A percentile compares a stretch with the other conserved stretches of the same genome.
phyloP scores from a whole-genome alignment of 1,284 basidiomycete genomes.

The Ceratobasidium sp. region DNA sequence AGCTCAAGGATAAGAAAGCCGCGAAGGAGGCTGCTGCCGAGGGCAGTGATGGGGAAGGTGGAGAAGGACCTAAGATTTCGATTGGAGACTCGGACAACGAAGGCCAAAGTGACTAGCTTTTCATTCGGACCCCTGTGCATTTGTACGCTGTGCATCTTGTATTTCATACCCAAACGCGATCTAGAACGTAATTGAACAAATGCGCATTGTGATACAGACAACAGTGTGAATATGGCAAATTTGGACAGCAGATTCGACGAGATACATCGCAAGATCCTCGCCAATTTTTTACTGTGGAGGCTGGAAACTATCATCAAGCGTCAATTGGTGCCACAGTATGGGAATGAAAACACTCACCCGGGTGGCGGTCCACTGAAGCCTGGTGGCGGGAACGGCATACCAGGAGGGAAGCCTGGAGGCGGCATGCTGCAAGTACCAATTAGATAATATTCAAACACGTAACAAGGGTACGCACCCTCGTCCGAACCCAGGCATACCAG shows the following conservation, averaged over 20 bases:
- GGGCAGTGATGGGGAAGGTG: constrained; percentile 55
- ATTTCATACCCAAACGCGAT: background rate
- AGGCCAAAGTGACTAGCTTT: constrained; percentile 1
- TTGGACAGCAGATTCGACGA: background rate
- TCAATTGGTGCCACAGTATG: background rate
- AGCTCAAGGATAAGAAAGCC: constrained; percentile 54
- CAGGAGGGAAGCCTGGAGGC: constrained; percentile 32
- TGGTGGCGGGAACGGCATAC: constrained; percentile 36
- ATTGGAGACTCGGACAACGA: constrained; percentile 27
- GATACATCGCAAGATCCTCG: background rate
- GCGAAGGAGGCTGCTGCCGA: constrained; percentile 63
- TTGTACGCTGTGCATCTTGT: constrained; percentile 5
- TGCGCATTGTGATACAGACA: constrained; percentile 26
- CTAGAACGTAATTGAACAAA: background rate
- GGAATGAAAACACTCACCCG: constrained; percentile 8
- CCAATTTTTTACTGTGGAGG: constrained; percentile 19
- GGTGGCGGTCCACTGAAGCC: constrained; percentile 31
- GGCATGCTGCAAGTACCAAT: constrained; percentile 14
- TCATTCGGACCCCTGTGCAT: background rate
- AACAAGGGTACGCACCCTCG: constrained; percentile 7
- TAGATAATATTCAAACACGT: background rate
- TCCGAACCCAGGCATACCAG: constrained; percentile 85
- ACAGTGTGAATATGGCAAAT: constrained; percentile 3
- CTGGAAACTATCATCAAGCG: constrained; percentile 15
- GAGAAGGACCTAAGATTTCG: constrained; percentile 8